Percentiles rank a stretch among this genome's conserved stretches.
Conservation (phyloP, 148 eudicot species). For the Rhododendron ovatum region DNA sequence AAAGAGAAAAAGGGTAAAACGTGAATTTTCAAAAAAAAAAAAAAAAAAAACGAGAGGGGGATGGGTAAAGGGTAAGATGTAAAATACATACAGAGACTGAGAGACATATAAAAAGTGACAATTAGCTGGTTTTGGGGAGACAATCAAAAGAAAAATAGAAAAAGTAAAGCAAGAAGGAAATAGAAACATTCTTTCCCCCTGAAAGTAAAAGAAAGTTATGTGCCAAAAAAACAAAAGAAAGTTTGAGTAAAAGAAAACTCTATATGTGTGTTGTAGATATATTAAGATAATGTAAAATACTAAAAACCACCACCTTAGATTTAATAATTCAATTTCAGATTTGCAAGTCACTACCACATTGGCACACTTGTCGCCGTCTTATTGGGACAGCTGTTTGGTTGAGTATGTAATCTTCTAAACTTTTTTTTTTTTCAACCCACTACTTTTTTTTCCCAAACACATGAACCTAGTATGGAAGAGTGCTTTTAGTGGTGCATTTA, state of each 20-base stretch:
- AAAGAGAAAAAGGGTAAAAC: neutral
- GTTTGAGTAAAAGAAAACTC: neutral
- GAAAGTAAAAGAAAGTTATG: neutral
- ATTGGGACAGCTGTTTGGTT: neutral
- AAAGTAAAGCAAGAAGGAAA: neutral
- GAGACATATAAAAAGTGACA: neutral
- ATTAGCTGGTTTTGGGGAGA: slow-evolving; percentile 9
- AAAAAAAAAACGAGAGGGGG: neutral
- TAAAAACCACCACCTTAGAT: neutral
- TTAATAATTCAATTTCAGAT: slow-evolving; percentile 7
- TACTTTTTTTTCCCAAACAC: neutral
- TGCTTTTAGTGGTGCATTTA: too few relatives aligned
- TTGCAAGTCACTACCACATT: slow-evolving; percentile 18
- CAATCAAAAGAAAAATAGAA: neutral
- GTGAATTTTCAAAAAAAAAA: neutral
- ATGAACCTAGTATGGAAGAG: too few relatives aligned
- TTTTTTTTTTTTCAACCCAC: too few relatives aligned
- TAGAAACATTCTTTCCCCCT: neutral
- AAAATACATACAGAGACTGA: neutral
- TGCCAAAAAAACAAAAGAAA: neutral
- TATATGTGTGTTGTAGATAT: neutral
- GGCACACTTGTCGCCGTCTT: neutral
- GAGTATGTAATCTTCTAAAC: neutral
- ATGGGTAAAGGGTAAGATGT: slow-evolving; percentile 1
- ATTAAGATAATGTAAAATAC: neutral